Evolutionary conservation across 2,329 filamentous ascomycete genomes (phyloP).

Genomic region (Penicillium psychrosexuale): DNA sequence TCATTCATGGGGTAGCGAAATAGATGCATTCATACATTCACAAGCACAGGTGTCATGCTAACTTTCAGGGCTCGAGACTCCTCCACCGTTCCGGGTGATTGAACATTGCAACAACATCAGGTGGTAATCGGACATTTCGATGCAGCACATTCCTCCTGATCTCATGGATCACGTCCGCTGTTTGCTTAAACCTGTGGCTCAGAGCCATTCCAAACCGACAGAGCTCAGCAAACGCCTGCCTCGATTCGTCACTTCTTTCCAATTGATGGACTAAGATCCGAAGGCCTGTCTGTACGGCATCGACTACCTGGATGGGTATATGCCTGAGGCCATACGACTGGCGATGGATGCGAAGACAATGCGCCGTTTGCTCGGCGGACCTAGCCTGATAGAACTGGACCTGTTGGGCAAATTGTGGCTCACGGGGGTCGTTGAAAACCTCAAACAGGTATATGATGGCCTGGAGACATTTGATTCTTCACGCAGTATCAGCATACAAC

Average conservation of each 20-base stretch:
- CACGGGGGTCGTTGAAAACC: constrained; percentile 21
- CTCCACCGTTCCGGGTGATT: constrained; percentile 16
- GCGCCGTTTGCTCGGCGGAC: constrained; percentile 26
- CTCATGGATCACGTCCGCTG: constrained; percentile 21
- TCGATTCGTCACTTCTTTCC: constrained; percentile 20
- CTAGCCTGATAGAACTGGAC: constrained; percentile 17
- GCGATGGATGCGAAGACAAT: constrained; percentile 28
- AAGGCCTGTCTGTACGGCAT: constrained; percentile 23
- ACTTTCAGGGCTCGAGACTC: neutral
- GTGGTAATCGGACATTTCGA: constrained; percentile 19
- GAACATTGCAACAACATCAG: constrained; percentile 23
- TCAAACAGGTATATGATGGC: constrained; percentile 27
- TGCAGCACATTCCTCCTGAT: constrained; percentile 19
- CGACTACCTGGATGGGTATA: constrained; percentile 29
- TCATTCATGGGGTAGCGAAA: neutral
- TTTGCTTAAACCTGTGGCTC: constrained; percentile 24
- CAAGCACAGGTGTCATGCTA: neutral
- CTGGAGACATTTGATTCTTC: constrained; percentile 31
- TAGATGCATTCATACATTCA: neutral
- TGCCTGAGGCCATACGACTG: constrained; percentile 29
- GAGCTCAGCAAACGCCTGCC: constrained; percentile 27
- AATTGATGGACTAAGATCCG: constrained; percentile 21
- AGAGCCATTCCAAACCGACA: constrained; percentile 27
- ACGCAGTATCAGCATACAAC: constrained; percentile 9
- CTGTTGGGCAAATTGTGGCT: constrained; percentile 10